These are phyloP conservation scores for Aurantiochytrium sp. DNA, from an alignment of 108 stramenopile species.

Conservation along the genomic window DNA sequence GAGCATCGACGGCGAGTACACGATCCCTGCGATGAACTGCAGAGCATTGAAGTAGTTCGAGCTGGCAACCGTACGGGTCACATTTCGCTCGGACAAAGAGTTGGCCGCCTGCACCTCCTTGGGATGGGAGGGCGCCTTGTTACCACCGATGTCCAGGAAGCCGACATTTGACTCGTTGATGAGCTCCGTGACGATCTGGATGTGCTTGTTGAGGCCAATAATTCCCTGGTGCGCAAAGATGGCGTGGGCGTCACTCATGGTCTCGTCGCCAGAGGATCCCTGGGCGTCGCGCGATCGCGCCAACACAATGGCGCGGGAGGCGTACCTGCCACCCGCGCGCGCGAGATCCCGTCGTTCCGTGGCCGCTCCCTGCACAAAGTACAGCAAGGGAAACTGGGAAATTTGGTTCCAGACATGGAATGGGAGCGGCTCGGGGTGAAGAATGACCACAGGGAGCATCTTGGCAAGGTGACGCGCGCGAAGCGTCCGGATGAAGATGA, in stretches of 20 bases:
- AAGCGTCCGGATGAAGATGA: neutral
- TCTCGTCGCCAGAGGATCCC: neutral
- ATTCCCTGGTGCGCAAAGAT: slow-evolving; percentile 26
- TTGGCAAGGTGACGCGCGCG: neutral
- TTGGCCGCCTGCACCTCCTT: neutral
- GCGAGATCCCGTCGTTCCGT: neutral
- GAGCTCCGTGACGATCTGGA: slow-evolving; percentile 17
- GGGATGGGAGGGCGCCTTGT: neutral
- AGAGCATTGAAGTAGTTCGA: neutral
- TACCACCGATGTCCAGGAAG: neutral
- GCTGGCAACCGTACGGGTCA: neutral
- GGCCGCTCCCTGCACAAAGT: neutral
- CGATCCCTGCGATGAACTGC: slow-evolving; percentile 17
- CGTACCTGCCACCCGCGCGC: neutral
- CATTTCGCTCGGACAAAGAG: neutral
- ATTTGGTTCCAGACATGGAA: neutral
- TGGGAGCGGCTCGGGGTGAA: neutral
- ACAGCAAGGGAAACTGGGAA: neutral
- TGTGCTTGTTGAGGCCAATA: neutral
- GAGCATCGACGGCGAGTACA: slow-evolving; percentile 26
- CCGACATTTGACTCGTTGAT: slow-evolving; percentile 26
- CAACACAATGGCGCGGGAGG: neutral
- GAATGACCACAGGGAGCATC: neutral
- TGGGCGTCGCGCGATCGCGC: neutral
- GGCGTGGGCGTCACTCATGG: neutral